Percentiles rank a stretch among this genome's conserved stretches.
These are phyloP conservation scores for Arxiozyma heterogenica DNA, from an alignment of 1,139 yeast species.

Conservation along the genomic window DNA sequence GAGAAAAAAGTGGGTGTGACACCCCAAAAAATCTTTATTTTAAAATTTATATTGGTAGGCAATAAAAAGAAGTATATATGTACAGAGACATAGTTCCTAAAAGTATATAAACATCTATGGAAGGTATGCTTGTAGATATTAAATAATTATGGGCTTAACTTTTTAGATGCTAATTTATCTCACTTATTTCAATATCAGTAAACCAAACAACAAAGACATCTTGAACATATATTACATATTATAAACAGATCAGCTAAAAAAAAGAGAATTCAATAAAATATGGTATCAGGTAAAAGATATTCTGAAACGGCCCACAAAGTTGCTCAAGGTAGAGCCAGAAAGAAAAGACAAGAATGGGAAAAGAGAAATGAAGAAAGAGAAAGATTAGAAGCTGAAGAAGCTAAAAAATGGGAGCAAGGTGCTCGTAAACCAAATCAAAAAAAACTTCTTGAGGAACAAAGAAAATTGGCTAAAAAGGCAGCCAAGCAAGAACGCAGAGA, in stretches of 20 bases:
- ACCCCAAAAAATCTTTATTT: neutral
- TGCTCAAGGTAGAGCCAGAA: slow-evolving; percentile 29
- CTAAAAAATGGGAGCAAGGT: slow-evolving; percentile 33
- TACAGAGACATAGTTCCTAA: too few relatives aligned
- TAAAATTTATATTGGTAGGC: too few relatives aligned
- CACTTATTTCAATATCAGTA: too few relatives aligned
- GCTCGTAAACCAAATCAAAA: slow-evolving; percentile 27
- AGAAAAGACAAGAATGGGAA: slow-evolving; percentile 27
- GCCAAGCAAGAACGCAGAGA: slow-evolving; percentile 30
- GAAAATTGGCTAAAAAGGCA: slow-evolving; percentile 21
- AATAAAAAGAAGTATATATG: neutral
- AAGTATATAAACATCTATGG: neutral
- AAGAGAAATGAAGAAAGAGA: slow-evolving; percentile 22
- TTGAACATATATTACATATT: neutral
- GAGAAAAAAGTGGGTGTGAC: neutral
- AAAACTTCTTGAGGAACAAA: slow-evolving; percentile 24
- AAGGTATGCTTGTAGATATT: neutral
- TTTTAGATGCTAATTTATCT: too few relatives aligned
- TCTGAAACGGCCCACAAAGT: slow-evolving; percentile 31
- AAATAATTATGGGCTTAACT: neutral
- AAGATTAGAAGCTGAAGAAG: slow-evolving; percentile 23
- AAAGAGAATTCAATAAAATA: slow-evolving; percentile 1
- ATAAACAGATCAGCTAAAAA: neutral
- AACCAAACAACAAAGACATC: too few relatives aligned
- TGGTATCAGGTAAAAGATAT: slow-evolving; percentile 27